These are phyloP conservation scores for Entomortierella lignicola DNA, from an alignment of 192 early-diverging fungal species.

Conservation along the genomic window DNA sequence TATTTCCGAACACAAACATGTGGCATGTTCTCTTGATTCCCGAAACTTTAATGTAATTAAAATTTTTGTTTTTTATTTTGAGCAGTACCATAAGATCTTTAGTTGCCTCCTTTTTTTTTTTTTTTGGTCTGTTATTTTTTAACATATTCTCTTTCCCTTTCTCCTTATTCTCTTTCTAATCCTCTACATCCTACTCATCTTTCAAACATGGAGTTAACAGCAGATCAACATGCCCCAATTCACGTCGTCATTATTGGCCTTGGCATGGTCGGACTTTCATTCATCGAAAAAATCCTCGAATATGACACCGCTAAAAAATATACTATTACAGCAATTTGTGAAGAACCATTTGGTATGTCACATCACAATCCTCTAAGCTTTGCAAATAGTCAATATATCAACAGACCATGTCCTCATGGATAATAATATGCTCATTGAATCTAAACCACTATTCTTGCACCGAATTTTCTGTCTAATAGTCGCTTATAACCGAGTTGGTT, in stretches of 20 bases:
- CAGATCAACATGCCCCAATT: neutral
- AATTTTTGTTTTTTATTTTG: too few species aligned
- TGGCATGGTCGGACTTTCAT: conserved; percentile 75
- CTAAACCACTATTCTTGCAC: neutral
- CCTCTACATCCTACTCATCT: neutral
- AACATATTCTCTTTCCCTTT: neutral
- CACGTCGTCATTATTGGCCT: conserved; percentile 70
- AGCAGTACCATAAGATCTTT: too few species aligned
- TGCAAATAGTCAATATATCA: too few species aligned
- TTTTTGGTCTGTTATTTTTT: too few species aligned
- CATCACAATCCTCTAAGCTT: too few species aligned
- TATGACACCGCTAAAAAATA: conserved; percentile 62
- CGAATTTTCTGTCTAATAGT: conserved; percentile 18
- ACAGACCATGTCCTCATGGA: too few species aligned
- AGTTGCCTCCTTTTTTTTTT: too few species aligned
- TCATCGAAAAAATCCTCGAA: conserved; percentile 72
- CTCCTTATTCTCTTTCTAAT: neutral
- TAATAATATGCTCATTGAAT: neutral
- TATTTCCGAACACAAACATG: too few species aligned
- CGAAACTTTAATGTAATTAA: too few species aligned
- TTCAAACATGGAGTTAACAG: conserved; percentile 11
- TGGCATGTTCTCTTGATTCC: too few species aligned
- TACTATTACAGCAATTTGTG: conserved; percentile 63
- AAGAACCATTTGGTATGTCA: conserved; percentile 61
- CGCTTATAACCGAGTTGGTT: conserved; percentile 75